Percentiles rank a stretch among this genome's conserved stretches.
These are phyloP conservation scores for Acanthamoeba royreba DNA, from an alignment of 208 protist genomes.

Conservation along the genomic window DNA sequence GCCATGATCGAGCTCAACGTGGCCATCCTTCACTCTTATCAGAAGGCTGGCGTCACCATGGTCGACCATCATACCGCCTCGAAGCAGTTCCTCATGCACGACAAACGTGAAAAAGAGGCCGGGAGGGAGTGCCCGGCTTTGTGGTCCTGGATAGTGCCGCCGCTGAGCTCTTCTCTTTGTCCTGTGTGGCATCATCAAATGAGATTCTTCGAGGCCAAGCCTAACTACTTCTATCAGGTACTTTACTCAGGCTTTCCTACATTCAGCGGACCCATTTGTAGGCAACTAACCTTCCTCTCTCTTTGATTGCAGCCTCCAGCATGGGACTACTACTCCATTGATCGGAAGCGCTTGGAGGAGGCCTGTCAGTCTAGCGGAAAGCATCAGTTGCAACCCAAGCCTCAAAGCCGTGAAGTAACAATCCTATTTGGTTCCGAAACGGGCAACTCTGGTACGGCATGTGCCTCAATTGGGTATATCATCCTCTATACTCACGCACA, in stretches of 20 bases:
- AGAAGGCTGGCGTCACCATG: neutral
- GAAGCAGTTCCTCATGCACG: neutral
- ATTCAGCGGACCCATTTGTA: neutral
- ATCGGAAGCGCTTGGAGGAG: neutral
- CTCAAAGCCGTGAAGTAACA: neutral
- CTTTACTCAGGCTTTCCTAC: neutral
- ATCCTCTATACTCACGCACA: neutral
- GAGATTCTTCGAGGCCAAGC: neutral
- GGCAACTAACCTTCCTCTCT: neutral
- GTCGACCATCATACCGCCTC: conserved; percentile 28
- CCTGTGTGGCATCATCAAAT: conserved; percentile 19
- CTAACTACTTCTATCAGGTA: neutral
- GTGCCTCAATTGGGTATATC: too few species aligned
- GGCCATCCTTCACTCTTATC: neutral
- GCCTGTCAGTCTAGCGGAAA: too few species aligned
- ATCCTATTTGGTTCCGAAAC: neutral
- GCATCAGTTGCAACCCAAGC: neutral
- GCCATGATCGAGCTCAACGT: conserved; percentile 14
- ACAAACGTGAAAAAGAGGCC: neutral
- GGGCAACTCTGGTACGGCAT: neutral
- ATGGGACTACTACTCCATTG: neutral
- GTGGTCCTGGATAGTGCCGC: conserved; percentile 17
- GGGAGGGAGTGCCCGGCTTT: neutral
- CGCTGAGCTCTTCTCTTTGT: neutral
- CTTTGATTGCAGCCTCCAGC: neutral